A percentile compares a stretch with the other conserved stretches of the same genome.
phyloP scores from a whole-genome alignment of 805 yeast genomes.

The Candida insectorum region DNA sequence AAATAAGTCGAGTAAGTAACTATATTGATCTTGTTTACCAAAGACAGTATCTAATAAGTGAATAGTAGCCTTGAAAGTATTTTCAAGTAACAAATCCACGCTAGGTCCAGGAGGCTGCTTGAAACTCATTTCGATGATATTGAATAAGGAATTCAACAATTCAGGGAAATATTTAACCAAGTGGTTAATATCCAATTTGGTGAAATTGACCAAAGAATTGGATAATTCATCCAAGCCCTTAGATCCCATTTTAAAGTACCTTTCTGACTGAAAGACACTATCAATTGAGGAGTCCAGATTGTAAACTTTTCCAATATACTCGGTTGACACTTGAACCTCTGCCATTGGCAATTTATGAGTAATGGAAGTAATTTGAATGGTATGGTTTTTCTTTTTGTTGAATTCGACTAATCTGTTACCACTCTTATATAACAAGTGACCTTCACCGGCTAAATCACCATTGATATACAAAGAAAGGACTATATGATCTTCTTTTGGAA shows the following conservation, averaged over 20 bases:
- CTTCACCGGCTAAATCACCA: conserved; percentile 60
- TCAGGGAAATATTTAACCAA: conserved; percentile 62
- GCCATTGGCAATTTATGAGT: conserved; percentile 36
- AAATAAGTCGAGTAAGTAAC: conserved; percentile 53
- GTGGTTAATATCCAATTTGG: conserved; percentile 51
- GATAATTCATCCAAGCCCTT: conserved; percentile 44
- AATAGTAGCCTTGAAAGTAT: conserved; percentile 52
- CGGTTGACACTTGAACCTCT: conserved; percentile 53
- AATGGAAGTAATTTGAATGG: conserved; percentile 42
- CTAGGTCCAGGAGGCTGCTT: conserved; percentile 21
- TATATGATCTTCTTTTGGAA: conserved; percentile 50
- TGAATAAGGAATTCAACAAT: conserved; percentile 37
- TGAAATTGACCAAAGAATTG: conserved; percentile 46
- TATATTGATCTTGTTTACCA: conserved; percentile 64
- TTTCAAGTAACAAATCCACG: conserved; percentile 29
- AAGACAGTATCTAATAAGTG: conserved; percentile 60
- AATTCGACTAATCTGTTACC: conserved; percentile 48
- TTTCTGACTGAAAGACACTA: conserved; percentile 52
- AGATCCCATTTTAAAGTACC: conserved; percentile 40
- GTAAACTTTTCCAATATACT: conserved; percentile 65
- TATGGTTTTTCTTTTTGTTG: conserved; percentile 38
- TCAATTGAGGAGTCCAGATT: conserved; percentile 57
- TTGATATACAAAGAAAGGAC: conserved; percentile 57
- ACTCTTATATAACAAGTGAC: conserved; percentile 49
- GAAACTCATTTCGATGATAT: conserved; percentile 26